Conservation (phyloP, 73 alveolate species). For the Blepharisma stoltei region DNA sequence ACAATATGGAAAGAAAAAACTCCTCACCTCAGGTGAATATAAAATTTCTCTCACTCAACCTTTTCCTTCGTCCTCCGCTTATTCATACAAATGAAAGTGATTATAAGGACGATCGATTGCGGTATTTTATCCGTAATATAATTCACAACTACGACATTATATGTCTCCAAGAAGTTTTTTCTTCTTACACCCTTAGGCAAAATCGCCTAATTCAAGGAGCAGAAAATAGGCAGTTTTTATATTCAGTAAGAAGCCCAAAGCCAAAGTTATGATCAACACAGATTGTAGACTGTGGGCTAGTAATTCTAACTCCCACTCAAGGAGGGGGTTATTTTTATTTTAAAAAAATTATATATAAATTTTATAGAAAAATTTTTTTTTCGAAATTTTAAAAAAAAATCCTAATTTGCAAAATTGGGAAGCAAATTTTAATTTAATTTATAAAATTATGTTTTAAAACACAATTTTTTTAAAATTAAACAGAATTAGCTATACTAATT, state of each 20-base stretch:
- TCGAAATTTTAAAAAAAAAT: too few relatives aligned
- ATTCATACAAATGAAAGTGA: slow-evolving; percentile 73
- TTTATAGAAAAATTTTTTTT: too few relatives aligned
- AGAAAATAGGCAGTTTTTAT: slow-evolving; percentile 5
- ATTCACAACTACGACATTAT: slow-evolving; percentile 73
- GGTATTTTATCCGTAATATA: slow-evolving; percentile 35
- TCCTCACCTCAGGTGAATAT: slow-evolving; percentile 12
- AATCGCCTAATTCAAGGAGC: slow-evolving; percentile 31
- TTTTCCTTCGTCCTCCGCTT: slow-evolving; percentile 91
- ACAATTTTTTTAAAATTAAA: too few relatives aligned
- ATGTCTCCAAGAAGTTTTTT: slow-evolving; percentile 86
- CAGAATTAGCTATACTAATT: too few relatives aligned
- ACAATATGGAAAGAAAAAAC: too few relatives aligned
- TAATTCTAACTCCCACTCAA: slow-evolving; percentile 42
- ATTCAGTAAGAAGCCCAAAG: slow-evolving; percentile 3
- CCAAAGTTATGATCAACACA: neutral
- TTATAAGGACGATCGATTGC: slow-evolving; percentile 76
- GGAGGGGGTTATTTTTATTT: too few relatives aligned
- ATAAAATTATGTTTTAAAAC: too few relatives aligned
- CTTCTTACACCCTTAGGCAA: slow-evolving; percentile 68
- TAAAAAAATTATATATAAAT: too few relatives aligned
- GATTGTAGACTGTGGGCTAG: slow-evolving; percentile 11
- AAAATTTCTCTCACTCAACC: slow-evolving; percentile 72
- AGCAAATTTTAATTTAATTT: too few relatives aligned
- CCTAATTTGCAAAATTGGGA: too few relatives aligned